Evolutionary conservation across 2,329 filamentous ascomycete genomes (phyloP).

Genomic region (Trichoderma sp.): DNA sequence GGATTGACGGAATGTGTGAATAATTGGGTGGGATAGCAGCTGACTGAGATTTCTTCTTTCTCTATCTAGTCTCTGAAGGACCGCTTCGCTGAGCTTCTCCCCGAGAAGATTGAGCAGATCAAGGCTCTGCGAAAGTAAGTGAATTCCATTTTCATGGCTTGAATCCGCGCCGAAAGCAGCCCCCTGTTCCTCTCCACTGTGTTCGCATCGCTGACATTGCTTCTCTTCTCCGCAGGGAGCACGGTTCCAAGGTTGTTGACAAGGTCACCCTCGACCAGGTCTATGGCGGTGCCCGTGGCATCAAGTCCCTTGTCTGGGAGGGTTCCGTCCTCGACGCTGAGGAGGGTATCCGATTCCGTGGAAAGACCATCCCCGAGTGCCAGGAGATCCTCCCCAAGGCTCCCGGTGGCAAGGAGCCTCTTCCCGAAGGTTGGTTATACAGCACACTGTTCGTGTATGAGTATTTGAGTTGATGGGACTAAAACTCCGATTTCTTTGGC

Average conservation of each 20-base stretch:
- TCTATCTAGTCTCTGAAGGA: slow-evolving; percentile 84
- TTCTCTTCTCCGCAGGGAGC: slow-evolving; percentile 63
- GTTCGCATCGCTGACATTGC: slow-evolving; percentile 31
- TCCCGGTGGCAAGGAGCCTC: slow-evolving; percentile 92
- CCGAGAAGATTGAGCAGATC: slow-evolving; percentile 97
- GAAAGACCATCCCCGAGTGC: slow-evolving; percentile 99
- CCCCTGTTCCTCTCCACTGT: background rate
- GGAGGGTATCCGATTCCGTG: slow-evolving; percentile 99
- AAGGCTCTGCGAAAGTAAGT: slow-evolving; percentile 95
- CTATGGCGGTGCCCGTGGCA: slow-evolving; percentile 97
- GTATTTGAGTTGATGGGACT: background rate
- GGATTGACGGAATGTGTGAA: background rate
- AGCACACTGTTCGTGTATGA: background rate
- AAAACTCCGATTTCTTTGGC: background rate
- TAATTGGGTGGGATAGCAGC: slow-evolving; percentile 15
- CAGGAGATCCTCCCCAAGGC: slow-evolving; percentile 97
- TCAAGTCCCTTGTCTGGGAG: slow-evolving; percentile 99
- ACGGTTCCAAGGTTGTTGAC: slow-evolving; percentile 92
- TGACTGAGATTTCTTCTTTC: slow-evolving; percentile 28
- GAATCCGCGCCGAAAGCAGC: slow-evolving; percentile 31
- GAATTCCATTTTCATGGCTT: background rate
- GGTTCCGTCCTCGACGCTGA: slow-evolving; percentile 96
- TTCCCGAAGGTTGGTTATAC: slow-evolving; percentile 75
- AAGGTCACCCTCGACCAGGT: slow-evolving; percentile 99
- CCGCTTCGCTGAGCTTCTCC: slow-evolving; percentile 93